Conservation (phyloP, 306 rosid species). For the Citrullus mucosospermus region DNA sequence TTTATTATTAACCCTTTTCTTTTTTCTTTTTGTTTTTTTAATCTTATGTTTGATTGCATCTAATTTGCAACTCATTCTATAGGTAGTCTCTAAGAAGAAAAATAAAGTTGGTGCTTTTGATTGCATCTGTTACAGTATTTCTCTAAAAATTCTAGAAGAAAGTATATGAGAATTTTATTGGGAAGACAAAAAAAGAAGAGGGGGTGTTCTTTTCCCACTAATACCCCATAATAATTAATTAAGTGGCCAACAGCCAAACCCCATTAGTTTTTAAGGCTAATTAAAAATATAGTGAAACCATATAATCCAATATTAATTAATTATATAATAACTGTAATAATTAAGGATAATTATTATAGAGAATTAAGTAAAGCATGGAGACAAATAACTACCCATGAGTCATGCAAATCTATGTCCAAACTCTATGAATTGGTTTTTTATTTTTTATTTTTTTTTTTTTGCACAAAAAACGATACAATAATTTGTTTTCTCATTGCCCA, state of each 20-base stretch:
- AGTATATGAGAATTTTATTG: not conserved
- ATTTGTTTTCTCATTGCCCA: not conserved
- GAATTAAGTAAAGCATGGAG: slow-evolving; percentile 19
- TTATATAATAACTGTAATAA: not conserved
- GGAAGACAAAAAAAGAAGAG: slow-evolving; percentile 7
- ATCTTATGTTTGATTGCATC: too few relatives aligned
- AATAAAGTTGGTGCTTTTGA: not conserved
- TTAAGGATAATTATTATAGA: slow-evolving; percentile 12
- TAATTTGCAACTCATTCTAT: slow-evolving; percentile 17
- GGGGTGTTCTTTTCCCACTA: slow-evolving; percentile 15
- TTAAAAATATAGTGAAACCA: not conserved
- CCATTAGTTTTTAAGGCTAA: slow-evolving; percentile 24
- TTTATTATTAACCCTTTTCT: too few relatives aligned
- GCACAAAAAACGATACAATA: not conserved
- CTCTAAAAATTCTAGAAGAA: not conserved
- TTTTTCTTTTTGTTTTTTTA: too few relatives aligned
- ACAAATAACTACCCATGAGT: slow-evolving; percentile 43
- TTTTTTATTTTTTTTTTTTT: not conserved
- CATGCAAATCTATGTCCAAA: slow-evolving; percentile 25
- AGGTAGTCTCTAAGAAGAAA: not conserved
- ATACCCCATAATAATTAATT: slow-evolving; percentile 4
- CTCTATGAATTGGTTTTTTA: not conserved
- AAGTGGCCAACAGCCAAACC: slow-evolving; percentile 69
- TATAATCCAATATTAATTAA: slow-evolving; percentile 10
- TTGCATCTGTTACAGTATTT: not conserved